Percentiles rank a stretch among this genome's conserved stretches.
Conservation (phyloP, 768 basidiomycete genomes). For the Hygrophorus pudorinus region DNA sequence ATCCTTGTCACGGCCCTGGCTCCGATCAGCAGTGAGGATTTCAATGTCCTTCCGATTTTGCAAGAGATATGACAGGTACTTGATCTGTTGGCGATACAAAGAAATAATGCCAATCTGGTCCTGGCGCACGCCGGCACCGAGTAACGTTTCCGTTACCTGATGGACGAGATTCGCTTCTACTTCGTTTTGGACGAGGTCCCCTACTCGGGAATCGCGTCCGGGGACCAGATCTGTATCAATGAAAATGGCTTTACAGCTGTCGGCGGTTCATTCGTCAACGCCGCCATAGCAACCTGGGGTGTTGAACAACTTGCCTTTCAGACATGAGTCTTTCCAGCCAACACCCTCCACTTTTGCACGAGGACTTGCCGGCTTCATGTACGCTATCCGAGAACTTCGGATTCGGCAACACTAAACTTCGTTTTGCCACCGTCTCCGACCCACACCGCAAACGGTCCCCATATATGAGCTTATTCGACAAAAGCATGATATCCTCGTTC, state of each 20-base stretch:
- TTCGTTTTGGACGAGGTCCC: constrained; percentile 86
- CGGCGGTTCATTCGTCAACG: constrained; percentile 3
- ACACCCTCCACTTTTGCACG: constrained; percentile 34
- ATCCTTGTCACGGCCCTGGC: constrained; percentile 93
- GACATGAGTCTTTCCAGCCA: constrained; percentile 64
- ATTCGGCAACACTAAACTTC: constrained; percentile 44
- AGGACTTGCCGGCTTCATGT: constrained; percentile 23
- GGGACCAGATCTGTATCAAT: constrained; percentile 86
- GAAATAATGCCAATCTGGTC: constrained; percentile 83
- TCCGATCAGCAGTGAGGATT: constrained; percentile 85
- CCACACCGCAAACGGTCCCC: constrained; percentile 71
- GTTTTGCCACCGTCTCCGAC: constrained; percentile 54
- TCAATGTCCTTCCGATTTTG: constrained; percentile 52
- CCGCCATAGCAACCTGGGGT: not conserved
- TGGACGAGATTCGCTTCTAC: constrained; percentile 62
- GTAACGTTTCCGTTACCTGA: constrained; percentile 60
- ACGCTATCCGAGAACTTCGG: constrained; percentile 31
- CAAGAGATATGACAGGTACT: constrained; percentile 66
- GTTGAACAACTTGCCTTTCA: constrained; percentile 38
- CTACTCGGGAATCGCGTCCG: constrained; percentile 70
- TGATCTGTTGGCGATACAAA: constrained; percentile 92
- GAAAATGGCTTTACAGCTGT: constrained; percentile 80
- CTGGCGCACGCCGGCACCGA: constrained; percentile 52
- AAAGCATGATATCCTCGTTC: constrained; percentile 91
- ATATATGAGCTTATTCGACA: constrained; percentile 86